Percentiles rank a stretch among this genome's conserved stretches.
phyloP scores from a whole-genome alignment of 306 rosid genomes.

The Vachellia pachyceras region DNA sequence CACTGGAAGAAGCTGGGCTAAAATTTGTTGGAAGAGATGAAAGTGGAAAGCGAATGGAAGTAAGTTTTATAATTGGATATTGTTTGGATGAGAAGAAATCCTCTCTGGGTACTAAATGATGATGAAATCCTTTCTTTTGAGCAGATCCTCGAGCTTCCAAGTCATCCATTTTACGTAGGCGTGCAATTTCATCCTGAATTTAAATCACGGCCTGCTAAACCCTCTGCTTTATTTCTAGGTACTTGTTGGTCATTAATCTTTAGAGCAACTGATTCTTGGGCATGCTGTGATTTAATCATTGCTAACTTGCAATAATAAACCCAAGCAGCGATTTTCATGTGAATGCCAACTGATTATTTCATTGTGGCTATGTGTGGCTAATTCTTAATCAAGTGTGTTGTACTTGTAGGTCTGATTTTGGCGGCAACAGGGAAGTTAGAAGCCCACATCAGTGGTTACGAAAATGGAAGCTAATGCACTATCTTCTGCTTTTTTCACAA shows the following conservation, averaged over 20 bases:
- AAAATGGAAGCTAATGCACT: constrained; percentile 60
- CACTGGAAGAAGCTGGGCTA: constrained; percentile 83
- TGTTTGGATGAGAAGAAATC: constrained; percentile 31
- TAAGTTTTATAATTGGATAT: constrained; percentile 42
- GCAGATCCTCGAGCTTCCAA: constrained; percentile 93
- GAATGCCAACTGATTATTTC: constrained; percentile 13
- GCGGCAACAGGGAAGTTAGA: constrained; percentile 87
- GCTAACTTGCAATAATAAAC: constrained; percentile 18
- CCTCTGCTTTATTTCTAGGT: constrained; percentile 92
- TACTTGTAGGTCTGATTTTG: constrained; percentile 78
- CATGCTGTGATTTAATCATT: neutral
- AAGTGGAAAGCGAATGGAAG: constrained; percentile 98
- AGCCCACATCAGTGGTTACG: constrained; percentile 54
- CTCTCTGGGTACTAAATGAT: neutral
- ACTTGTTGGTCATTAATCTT: constrained; percentile 17
- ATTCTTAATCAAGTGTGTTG: constrained; percentile 24
- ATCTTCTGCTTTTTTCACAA: constrained; percentile 4
- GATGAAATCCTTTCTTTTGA: constrained; percentile 33
- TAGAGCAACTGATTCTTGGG: neutral
- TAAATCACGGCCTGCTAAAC: constrained; percentile 91
- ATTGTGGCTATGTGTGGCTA: constrained; percentile 1
- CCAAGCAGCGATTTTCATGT: constrained; percentile 18
- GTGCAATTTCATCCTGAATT: constrained; percentile 99
- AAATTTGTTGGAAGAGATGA: constrained; percentile 95
- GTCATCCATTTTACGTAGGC: constrained; percentile 90